These are phyloP conservation scores for Heliosperma pusillum DNA, from an alignment of 148 eudicot species.

Conservation along the genomic window DNA sequence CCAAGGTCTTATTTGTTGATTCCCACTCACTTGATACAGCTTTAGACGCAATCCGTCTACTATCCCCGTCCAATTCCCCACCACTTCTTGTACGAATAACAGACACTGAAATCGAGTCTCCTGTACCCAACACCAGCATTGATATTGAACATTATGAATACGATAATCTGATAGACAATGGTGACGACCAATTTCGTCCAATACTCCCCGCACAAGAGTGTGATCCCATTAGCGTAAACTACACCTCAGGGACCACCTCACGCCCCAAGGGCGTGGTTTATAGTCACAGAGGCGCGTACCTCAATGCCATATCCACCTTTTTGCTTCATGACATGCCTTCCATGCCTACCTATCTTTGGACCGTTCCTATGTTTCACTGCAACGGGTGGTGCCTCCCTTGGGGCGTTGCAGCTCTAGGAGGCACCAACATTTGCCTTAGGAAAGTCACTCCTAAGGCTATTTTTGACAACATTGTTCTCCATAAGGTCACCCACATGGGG, in stretches of 20 bases:
- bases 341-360: slow-evolving; percentile 55
- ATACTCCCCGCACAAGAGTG: slow-evolving; percentile 43
- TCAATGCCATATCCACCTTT: slow-evolving; percentile 55
- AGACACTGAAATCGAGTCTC: slow-evolving; percentile 14
- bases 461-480: slow-evolving; percentile 37
- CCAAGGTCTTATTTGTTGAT: slow-evolving; percentile 53
- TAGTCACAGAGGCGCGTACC: slow-evolving; percentile 63
- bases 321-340: slow-evolving; percentile 55
- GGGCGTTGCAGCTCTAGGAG: slow-evolving; percentile 65
- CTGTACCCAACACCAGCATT: background rate
- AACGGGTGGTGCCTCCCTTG: slow-evolving; percentile 72
- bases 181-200: slow-evolving; percentile 37
- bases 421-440: slow-evolving; percentile 54
- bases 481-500: slow-evolving; percentile 58
- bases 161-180: slow-evolving; percentile 39
- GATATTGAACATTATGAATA: slow-evolving; percentile 30
- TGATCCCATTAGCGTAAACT: slow-evolving; percentile 58
- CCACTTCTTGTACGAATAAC: slow-evolving; percentile 40
- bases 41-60: slow-evolving; percentile 36
- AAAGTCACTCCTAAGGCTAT: slow-evolving; percentile 54
- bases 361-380: slow-evolving; percentile 76
- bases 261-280: slow-evolving; percentile 69
- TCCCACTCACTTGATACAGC: slow-evolving; percentile 37
- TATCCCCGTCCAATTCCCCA: slow-evolving; percentile 16
- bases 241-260: slow-evolving; percentile 74